Percentiles rank a stretch among this genome's conserved stretches.
phyloP scores from a whole-genome alignment of 345 rosid genomes.

The Eucalyptus erythrocorys region DNA sequence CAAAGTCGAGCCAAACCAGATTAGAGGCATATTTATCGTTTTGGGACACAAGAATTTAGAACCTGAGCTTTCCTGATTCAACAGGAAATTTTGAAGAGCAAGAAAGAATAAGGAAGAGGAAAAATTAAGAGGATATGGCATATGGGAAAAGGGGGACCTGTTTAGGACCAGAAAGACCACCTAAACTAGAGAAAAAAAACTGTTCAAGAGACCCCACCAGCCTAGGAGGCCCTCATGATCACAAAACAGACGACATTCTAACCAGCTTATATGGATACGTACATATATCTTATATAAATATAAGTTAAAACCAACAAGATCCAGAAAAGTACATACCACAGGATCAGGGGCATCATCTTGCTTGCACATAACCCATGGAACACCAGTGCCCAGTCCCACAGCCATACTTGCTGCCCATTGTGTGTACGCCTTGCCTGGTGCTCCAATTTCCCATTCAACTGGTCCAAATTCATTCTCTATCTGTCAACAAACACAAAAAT shows the following conservation, averaged over 20 bases:
- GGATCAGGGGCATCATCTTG: constrained; percentile 43
- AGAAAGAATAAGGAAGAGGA: not conserved
- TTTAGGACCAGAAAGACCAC: not conserved
- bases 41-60: not conserved
- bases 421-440: constrained; percentile 6
- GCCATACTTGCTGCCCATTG: constrained; percentile 43
- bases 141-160: not conserved
- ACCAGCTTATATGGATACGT: not conserved
- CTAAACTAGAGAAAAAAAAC: not conserved
- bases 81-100: not conserved
- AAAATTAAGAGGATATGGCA: not conserved
- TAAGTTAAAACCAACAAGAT: not conserved
- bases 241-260: not conserved
- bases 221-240: not conserved
- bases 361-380: constrained; percentile 52
- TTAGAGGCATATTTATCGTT: not conserved
- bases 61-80: not conserved
- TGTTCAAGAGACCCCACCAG: not conserved
- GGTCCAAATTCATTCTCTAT: constrained; percentile 11
- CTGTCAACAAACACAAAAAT: not conserved
- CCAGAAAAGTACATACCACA: not conserved
- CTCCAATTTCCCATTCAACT: not conserved
- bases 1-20: not conserved
- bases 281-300: not conserved
- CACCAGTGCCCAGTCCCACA: constrained; percentile 28